Evolutionary conservation across 768 basidiomycete species (phyloP).

Genomic region (Phanerochaete carnosa): DNA sequence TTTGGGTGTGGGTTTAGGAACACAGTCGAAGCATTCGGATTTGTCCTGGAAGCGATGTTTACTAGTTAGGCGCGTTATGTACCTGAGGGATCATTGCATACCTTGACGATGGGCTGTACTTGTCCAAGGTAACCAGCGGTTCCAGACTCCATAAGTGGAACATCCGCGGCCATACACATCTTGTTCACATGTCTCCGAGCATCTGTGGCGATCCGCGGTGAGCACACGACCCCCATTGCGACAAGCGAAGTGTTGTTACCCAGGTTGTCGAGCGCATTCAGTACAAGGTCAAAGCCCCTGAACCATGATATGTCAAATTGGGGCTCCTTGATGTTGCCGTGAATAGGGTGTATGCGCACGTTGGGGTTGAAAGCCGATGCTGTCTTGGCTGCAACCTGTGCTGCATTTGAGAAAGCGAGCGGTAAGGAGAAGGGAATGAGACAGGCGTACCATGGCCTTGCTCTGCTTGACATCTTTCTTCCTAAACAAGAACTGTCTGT

Average conservation of each 20-base stretch:
- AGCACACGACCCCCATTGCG: neutral
- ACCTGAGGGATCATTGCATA: neutral
- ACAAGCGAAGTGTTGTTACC: conserved; percentile 47
- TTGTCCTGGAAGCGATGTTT: conserved; percentile 49
- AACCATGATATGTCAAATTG: conserved; percentile 93
- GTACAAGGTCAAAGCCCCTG: conserved; percentile 82
- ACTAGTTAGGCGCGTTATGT: neutral
- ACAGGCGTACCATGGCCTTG: conserved; percentile 76
- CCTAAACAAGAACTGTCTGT: conserved; percentile 93
- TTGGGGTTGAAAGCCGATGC: conserved; percentile 85
- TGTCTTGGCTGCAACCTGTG: conserved; percentile 77
- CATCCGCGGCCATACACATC: conserved; percentile 91
- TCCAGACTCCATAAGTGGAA: conserved; percentile 93
- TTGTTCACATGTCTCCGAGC: conserved; percentile 95
- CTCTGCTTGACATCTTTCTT: conserved; percentile 98
- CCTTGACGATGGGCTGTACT: conserved; percentile 91
- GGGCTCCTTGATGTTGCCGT: conserved; percentile 93
- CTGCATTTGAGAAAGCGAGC: neutral
- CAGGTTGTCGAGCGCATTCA: conserved; percentile 95
- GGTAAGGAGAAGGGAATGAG: neutral
- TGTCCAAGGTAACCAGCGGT: conserved; percentile 97
- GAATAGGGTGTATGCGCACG: conserved; percentile 82
- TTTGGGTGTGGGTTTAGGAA: conserved; percentile 90
- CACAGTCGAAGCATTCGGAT: conserved; percentile 95
- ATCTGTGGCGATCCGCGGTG: conserved; percentile 44